Conservation (phyloP, 2,329 filamentous ascomycete genomes). For the Fusarium veterinarium region DNA sequence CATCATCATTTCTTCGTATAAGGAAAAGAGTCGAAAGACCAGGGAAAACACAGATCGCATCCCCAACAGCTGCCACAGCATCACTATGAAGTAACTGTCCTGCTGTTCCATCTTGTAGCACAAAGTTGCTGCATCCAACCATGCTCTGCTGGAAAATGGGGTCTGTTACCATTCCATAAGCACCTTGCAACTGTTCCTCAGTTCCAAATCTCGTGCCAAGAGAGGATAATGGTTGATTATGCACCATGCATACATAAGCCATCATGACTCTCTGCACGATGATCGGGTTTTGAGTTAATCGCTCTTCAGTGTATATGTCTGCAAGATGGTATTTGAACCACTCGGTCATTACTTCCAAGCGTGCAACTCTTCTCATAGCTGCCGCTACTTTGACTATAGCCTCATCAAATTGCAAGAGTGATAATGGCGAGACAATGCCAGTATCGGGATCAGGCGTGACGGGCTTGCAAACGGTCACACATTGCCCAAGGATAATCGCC, state of each 20-base stretch:
- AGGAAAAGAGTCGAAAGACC: neutral
- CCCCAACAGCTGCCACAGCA: neutral
- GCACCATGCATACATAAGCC: slow-evolving; percentile 15
- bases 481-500: neutral
- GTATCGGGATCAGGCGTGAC: fast-evolving
- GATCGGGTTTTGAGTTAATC: neutral
- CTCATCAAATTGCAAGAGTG: neutral
- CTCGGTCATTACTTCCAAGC: neutral
- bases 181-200: neutral
- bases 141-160: neutral
- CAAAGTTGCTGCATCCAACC: slow-evolving; percentile 2
- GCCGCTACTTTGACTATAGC: neutral
- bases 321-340: slow-evolving; percentile 10
- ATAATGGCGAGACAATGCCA: fast-evolving
- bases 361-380: neutral
- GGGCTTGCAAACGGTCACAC: neutral
- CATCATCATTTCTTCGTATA: fast-evolving
- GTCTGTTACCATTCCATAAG: neutral
- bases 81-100: neutral
- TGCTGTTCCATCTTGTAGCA: neutral
- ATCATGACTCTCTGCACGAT: slow-evolving; percentile 14
- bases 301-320: neutral
- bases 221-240: neutral
- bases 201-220: neutral
- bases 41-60: slow-evolving; percentile 4